Base-by-base conservation (phyloP, 2,329 filamentous ascomycete genomes). In the Escovopsis weberi region DNA sequence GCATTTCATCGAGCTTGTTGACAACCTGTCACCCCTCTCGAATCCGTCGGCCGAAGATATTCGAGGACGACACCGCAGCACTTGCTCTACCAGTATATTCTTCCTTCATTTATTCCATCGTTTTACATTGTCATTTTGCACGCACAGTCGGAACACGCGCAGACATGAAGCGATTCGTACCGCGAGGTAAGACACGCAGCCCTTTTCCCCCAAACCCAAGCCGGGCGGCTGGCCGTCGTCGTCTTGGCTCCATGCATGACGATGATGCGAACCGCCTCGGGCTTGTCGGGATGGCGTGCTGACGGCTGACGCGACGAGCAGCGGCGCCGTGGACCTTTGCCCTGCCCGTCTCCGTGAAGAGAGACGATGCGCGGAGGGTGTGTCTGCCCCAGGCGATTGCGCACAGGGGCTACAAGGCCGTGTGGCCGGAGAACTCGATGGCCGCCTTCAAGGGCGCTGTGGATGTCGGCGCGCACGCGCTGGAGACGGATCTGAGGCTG, bases 401-500 rank as follows among this genome's bases (percentile, higher is more conserved):
- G 1, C 85, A 89, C 64, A 72, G 85, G 44, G 85, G 85, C 37
- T 86, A 80, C 69, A 89, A 85, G 57, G 78, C 79, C 1, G 70
- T 70, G 41, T 84, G 72, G 51, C 86, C 89, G 0, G 89, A 96
- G 61, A 96, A 96, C 62, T 82, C 84, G 2, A 78, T 95, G 71
- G 72, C 69, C 12, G 82, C 84, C 7, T 93, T 94, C 63, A 67
- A 67, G 44, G 80, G 72, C 26, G 88, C 87, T 1, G 72, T 89
- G 2, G 66, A 76, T 30, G 78, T 77, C 15, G 85, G 85, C 18
- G 77, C 84, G 0, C 76, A 93, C 53, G 89, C 82, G 0, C 66
- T 96, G 26, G 89, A 96, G 65, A 93, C 86, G 15, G 89, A 96
- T 54, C 62, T 95, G 8, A 88, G 93, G 58, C 63, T 95, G 32